A percentile compares a stretch with the other conserved stretches of the same genome.
Conservation (phyloP, 1,139 yeast species). For the Pichia inconspicua region DNA sequence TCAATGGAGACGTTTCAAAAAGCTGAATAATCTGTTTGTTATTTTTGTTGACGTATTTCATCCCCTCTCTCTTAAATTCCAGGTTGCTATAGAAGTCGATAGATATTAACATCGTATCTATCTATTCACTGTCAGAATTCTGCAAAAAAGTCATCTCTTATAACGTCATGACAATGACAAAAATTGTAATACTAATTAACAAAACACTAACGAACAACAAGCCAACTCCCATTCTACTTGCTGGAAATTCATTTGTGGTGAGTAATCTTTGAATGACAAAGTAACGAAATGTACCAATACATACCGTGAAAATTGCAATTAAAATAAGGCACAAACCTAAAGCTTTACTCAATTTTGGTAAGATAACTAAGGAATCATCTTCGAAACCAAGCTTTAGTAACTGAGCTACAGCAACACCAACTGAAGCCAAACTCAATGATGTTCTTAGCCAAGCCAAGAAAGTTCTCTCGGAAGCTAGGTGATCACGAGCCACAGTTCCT, state of each 20-base stretch:
- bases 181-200: constrained; percentile 5
- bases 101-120: too few species aligned
- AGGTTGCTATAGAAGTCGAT: too few species aligned
- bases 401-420: constrained; percentile 52
- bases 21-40: too few species aligned
- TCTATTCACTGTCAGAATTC: too few species aligned
- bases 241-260: constrained; percentile 43
- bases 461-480: constrained; percentile 33
- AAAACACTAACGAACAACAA: constrained; percentile 3
- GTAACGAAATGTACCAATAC: constrained; percentile 14
- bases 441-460: constrained; percentile 32
- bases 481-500: constrained; percentile 45
- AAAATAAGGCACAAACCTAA: constrained; percentile 16
- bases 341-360: constrained; percentile 13
- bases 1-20: too few species aligned
- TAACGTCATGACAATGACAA: constrained; percentile 8
- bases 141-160: background rate
- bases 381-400: constrained; percentile 34
- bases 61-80: too few species aligned
- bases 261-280: constrained; percentile 33
- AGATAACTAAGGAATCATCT: background rate
- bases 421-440: constrained; percentile 45
- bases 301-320: constrained; percentile 10
- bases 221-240: constrained; percentile 12
- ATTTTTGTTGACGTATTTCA: too few species aligned